Evolutionary conservation across 139 green algal species (phyloP).

Genomic region (Auxenochlorella pyrenoidosa): DNA sequence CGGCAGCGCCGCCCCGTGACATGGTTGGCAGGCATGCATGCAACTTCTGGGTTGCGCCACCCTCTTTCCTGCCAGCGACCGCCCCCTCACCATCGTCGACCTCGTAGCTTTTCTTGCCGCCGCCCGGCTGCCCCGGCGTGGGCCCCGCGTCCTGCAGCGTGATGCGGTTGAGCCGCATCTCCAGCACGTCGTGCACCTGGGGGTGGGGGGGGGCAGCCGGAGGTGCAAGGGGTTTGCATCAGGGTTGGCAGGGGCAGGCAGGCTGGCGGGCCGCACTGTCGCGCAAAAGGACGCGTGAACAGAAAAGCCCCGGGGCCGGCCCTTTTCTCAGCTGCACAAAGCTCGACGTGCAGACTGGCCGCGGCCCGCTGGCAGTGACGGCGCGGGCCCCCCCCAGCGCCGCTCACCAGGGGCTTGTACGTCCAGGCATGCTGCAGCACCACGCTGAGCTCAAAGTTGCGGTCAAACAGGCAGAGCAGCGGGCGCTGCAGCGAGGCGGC

Average conservation of each 20-base stretch:
- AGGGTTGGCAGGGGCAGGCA: neutral
- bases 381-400: neutral
- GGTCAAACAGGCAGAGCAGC: conserved; percentile 97
- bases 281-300: neutral
- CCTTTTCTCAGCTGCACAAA: too few relatives aligned
- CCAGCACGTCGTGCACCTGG: conserved; percentile 87
- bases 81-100: conserved; percentile 58
- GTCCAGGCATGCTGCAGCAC: conserved; percentile 94
- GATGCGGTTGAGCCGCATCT: conserved; percentile 92
- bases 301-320: too few relatives aligned
- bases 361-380: neutral
- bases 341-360: too few relatives aligned
- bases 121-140: neutral
- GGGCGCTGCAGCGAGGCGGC: conserved; percentile 81
- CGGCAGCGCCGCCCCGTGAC: neutral
- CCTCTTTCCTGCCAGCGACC: neutral
- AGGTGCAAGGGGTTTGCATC: too few relatives aligned
- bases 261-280: neutral
- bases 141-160: conserved; percentile 48
- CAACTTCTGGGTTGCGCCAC: neutral
- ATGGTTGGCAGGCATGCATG: neutral
- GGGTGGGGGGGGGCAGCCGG: neutral
- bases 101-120: conserved; percentile 77
- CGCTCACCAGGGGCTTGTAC: conserved; percentile 95
- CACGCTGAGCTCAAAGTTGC: conserved; percentile 95